Percentiles rank a stretch among this genome's conserved stretches.
Conservation (phyloP, 441 rosid genomes). For the Erodium texanum region DNA sequence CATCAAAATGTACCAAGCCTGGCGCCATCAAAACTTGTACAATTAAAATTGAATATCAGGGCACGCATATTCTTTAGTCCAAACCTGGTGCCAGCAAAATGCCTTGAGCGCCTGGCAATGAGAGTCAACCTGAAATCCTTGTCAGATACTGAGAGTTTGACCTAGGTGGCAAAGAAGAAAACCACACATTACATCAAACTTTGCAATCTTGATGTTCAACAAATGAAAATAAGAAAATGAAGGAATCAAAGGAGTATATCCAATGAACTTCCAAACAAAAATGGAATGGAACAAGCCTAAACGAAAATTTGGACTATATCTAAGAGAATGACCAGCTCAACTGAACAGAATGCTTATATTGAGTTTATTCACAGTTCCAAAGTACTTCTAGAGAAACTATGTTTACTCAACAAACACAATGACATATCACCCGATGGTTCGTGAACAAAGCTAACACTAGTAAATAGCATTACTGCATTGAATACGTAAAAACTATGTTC, state of each 20-base stretch:
- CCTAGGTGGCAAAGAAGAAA: constrained; percentile 35
- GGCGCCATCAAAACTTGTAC: background rate
- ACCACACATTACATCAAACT: constrained; percentile 3
- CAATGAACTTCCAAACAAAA: background rate
- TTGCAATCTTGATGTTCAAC: background rate
- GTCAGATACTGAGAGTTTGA: constrained; percentile 56
- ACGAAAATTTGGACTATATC: background rate
- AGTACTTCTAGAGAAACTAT: background rate
- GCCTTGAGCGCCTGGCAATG: constrained; percentile 94
- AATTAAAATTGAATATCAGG: background rate
- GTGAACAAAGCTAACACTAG: too few species aligned
- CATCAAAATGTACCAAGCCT: too few species aligned
- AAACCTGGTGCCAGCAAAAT: constrained; percentile 94
- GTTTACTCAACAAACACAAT: background rate
- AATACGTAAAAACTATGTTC: too few species aligned
- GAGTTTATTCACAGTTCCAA: background rate
- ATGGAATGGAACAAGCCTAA: too few species aligned
- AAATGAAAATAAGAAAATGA: background rate
- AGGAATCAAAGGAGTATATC: background rate
- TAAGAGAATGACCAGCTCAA: background rate
- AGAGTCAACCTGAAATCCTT: constrained; percentile 70
- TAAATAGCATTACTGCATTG: too few species aligned
- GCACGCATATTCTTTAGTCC: background rate
- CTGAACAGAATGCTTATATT: background rate
- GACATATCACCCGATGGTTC: too few species aligned